A percentile compares a stretch with the other conserved stretches of the same genome.
phyloP scores from a whole-genome alignment of 1,284 basidiomycete genomes.

The Ganoderma lucidum region DNA sequence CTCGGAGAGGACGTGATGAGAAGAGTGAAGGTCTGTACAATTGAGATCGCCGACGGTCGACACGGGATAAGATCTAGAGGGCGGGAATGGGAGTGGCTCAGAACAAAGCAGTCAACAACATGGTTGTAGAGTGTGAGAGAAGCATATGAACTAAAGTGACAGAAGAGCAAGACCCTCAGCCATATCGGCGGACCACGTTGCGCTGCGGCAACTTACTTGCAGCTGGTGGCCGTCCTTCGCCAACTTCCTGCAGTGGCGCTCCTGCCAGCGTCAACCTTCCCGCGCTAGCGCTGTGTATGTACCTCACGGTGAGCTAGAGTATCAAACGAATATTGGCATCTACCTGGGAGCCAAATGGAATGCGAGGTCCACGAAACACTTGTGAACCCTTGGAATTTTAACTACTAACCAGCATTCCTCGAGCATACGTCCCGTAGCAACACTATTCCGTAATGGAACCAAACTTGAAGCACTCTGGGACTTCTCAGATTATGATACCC shows the following conservation, averaged over 20 bases:
- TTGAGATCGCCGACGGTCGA: neutral
- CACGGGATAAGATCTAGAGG: neutral
- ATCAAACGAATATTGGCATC: too few relatives aligned
- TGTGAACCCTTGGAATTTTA: too few relatives aligned
- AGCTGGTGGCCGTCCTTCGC: neutral
- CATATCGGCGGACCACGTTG: neutral
- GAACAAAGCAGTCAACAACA: constrained; percentile 11
- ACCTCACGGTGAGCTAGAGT: too few relatives aligned
- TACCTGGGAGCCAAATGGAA: too few relatives aligned
- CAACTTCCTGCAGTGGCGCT: neutral
- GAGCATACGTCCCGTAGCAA: neutral
- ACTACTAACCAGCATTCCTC: neutral
- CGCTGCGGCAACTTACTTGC: neutral
- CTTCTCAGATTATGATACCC: neutral
- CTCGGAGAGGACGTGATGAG: neutral
- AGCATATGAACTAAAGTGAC: neutral
- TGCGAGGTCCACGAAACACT: too few relatives aligned
- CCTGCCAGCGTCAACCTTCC: neutral
- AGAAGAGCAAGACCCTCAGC: too few relatives aligned
- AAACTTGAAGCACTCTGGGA: neutral
- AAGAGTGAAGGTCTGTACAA: neutral
- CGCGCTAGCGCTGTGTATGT: neutral
- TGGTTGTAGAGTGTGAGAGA: neutral
- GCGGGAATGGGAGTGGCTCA: constrained; percentile 18
- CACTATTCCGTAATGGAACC: neutral